Base-by-base conservation (phyloP, 768 basidiomycete genomes). In the Suillus decipiens region DNA sequence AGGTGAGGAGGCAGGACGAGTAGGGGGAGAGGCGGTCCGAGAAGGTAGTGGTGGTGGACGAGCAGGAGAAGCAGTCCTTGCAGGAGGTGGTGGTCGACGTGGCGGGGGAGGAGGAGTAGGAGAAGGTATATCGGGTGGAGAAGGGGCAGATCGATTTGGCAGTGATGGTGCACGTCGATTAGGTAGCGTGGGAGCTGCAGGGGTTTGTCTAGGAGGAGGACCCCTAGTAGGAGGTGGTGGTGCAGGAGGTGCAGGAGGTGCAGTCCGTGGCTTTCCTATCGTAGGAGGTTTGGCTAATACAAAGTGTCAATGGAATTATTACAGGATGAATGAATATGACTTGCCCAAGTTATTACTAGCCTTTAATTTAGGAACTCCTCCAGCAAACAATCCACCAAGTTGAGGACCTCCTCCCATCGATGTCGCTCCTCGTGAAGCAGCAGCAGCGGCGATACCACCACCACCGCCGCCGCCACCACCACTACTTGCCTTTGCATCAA, bases 341-440 rank as follows among this genome's bases (percentile, higher is more conserved):
- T 63, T 70, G 89, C 90, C 84, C 61, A 81, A 74, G 73, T 79
- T 82, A 60, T 45, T 45, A 22, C 71, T 81, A 51, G 93, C 86
- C 79, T 90, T 96, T 70, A 96, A 73, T 72, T 92, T 95, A 5
- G 95, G 95, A 80, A 96, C 87, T 1, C 95, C 95, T 17, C 93
- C 94, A 51, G 95, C 93, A 71, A 97, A 96, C 12, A 97, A 76
- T 2, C 86, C 89, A 37, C 87, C 95, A 5, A 96, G 78, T 73
- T 95, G 93, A 31, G 93, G 92, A 33, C 93, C 87, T 8, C 81
- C 87, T 34, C 72, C 67, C 2, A 68, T 66, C 11, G 70, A 47
- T 9, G 68, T 59, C 31, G 4, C 69, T 19, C 70, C 69, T 34
- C 71, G 62, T 64, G 68, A 50, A 28, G 48, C 53, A 24, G 56